Base-by-base conservation (phyloP, 2,329 filamentous ascomycete genomes). In the Arthrobotrys iridis region DNA sequence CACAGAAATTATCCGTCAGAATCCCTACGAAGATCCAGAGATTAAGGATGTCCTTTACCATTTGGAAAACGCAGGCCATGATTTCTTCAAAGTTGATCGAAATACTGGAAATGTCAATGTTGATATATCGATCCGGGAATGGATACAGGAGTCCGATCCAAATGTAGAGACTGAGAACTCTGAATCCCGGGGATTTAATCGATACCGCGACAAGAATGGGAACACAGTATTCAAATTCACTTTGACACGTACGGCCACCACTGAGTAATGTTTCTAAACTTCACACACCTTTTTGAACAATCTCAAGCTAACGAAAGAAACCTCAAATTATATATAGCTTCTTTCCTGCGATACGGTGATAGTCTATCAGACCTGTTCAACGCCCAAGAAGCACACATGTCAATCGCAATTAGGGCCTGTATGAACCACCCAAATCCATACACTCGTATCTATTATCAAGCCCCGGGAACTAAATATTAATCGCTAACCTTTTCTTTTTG, bases 181-280 rank as follows among this genome's bases (percentile, higher is more conserved):
- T 6, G 57, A 62, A 26, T 62, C 66, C 22, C 66, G 66, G 15
- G 66, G 66, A 4, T 71, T 71, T 35, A 71, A 20, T 18, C 63
- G 52, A 40, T 55, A 55, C 15, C 45, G 66, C 11, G 67, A 64
- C 20, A 10, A 18, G 10, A 40, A 46, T 5, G 58, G 67, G 1
- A 63, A 35, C 37, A 72, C 58, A 28, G 24, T 64, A 20, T 71
- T 63, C 33, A 60, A 63, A 30, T 71, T 71, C 20, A 41, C 33
- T 22, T 15, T 71, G 7, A 71, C 57, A 8, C 35, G 66, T 71
- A 37, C 24, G 55, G 15, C 10, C 13, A 6, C 33, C n/a, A 24
- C 5, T 26, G 28, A 15, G 7, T 13, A 35, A 3, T 10, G 18
- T 13, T n/a, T 13, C 10, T 18, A 3, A 57, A 4, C 1, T 18